Evolutionary conservation across 441 rosid species (phyloP), one percentile per base, ranked within the genome.

Genomic region (Dalechampia spathulata): DNA sequence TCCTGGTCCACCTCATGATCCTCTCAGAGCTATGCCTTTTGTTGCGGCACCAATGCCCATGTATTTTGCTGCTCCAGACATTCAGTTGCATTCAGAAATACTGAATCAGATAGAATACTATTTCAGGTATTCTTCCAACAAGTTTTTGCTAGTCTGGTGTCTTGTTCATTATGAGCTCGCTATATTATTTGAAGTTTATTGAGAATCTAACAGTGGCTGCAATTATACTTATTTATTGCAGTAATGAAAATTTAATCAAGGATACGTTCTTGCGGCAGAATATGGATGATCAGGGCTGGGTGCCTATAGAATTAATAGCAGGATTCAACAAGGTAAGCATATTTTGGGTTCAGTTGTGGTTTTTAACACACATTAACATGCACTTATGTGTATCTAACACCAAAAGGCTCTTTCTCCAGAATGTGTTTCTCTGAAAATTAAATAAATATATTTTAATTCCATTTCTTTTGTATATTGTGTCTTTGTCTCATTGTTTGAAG

Each of bases 241-340:
- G 99, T 77, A 71, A 78, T 37, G 93, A 79, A 40, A 93, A 93
- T 77, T 78, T 93, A 70, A 63, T 83, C 58, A 79, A 62, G 66
- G 99, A 93, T 71, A 70, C 65, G 60, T 93, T 58, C 79, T 79
- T 93, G 84, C 84, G 97, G 65, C 75, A 65, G 64, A 78, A 72
- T 63, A 93, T 93, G 99, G 93, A 93, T 83, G 90, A 79, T 8
- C 84, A 81, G 53, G 98, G 98, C 60, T 92, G 90, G 94, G 93
- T 76, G 64, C 75, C 86, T 14, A 66, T 93, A 53, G 61, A 60
- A 50, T 70, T 83, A 61, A 76, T 93, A 60, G 95, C 99, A 46
- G 77, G 86, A 68, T 93, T 93, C 80, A 85, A 79, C 11, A 87
- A 76, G 78, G 99, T 92, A 63, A 77, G 80, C 60, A 47, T 17